phyloP scores from a whole-genome alignment of 345 rosid species.

The Moringa oleifera region DNA sequence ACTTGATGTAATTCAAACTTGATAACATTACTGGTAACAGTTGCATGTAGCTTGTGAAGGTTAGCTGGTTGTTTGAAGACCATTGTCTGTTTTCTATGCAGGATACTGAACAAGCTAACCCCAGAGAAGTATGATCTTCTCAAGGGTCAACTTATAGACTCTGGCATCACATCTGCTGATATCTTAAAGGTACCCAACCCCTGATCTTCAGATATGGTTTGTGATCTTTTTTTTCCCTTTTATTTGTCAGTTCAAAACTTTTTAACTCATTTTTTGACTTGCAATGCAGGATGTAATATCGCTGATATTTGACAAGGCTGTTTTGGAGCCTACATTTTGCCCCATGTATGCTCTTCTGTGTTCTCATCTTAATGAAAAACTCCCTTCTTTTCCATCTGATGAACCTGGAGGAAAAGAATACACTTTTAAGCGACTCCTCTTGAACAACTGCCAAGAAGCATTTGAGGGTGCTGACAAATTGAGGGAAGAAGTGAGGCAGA shows the following conservation, averaged over 20 bases:
- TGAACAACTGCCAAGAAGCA: constrained; percentile 88
- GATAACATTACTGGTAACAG: not conserved
- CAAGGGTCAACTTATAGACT: constrained; percentile 80
- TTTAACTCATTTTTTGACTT: constrained; percentile 6
- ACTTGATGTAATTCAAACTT: not conserved
- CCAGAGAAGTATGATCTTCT: constrained; percentile 92
- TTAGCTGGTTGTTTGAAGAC: not conserved
- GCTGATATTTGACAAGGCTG: constrained; percentile 89
- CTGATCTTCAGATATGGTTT: not conserved
- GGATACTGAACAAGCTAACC: constrained; percentile 83
- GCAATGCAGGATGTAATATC: constrained; percentile 73
- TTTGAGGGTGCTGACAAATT: constrained; percentile 84
- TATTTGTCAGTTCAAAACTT: too few species aligned
- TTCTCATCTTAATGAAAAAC: constrained; percentile 69
- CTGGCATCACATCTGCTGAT: constrained; percentile 77
- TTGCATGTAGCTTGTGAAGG: not conserved
- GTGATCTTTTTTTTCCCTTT: not conserved
- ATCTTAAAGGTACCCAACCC: constrained; percentile 47
- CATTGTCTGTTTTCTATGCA: constrained; percentile 24
- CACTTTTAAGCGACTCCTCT: constrained; percentile 79
- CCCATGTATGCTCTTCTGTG: constrained; percentile 91
- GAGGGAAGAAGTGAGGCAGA: constrained; percentile 70
- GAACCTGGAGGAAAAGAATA: constrained; percentile 81
- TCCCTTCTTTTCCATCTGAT: constrained; percentile 82
- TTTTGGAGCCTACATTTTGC: constrained; percentile 89